Evolutionary conservation across 2,329 filamentous ascomycete species (phyloP).

Genomic region (Cercospora nicotianae): DNA sequence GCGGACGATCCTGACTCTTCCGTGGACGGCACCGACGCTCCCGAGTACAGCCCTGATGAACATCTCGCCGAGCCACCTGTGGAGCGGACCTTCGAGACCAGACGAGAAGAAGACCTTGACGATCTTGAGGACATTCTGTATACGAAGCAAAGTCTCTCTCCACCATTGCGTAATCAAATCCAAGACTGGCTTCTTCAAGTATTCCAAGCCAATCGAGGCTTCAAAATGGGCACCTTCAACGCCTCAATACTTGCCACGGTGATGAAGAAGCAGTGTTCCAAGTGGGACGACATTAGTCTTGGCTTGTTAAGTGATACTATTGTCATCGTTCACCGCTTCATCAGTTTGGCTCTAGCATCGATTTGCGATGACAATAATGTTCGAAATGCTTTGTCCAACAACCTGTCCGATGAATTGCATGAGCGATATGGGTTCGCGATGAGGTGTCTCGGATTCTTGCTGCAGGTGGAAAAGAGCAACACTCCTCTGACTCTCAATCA

Average conservation of each 20-base stretch:
- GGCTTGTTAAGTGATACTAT: slow-evolving; percentile 56
- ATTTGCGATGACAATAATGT: slow-evolving; percentile 51
- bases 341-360: slow-evolving; percentile 44
- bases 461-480: slow-evolving; percentile 53
- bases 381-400: slow-evolving; percentile 45
- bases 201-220: slow-evolving; percentile 15
- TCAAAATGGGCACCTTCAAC: slow-evolving; percentile 50
- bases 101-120: slow-evolving; percentile 8
- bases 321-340: slow-evolving; percentile 55
- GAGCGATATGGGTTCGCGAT: slow-evolving; percentile 52
- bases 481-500: slow-evolving; percentile 55
- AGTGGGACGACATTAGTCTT: slow-evolving; percentile 48
- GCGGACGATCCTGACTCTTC: too few species aligned
- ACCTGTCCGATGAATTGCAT: slow-evolving; percentile 50
- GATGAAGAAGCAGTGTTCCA: slow-evolving; percentile 46
- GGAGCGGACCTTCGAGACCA: not conserved
- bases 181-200: slow-evolving; percentile 14
- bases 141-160: not conserved
- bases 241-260: slow-evolving; percentile 41
- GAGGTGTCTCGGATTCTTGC: slow-evolving; percentile 52
- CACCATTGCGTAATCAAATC: slow-evolving; percentile 35
- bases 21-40: too few species aligned
- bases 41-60: too few species aligned
- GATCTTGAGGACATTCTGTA: slow-evolving; percentile 15
- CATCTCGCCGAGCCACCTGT: not conserved